Evolutionary conservation across 805 yeast genomes (phyloP).

Genomic region (Candida krabiensis): DNA sequence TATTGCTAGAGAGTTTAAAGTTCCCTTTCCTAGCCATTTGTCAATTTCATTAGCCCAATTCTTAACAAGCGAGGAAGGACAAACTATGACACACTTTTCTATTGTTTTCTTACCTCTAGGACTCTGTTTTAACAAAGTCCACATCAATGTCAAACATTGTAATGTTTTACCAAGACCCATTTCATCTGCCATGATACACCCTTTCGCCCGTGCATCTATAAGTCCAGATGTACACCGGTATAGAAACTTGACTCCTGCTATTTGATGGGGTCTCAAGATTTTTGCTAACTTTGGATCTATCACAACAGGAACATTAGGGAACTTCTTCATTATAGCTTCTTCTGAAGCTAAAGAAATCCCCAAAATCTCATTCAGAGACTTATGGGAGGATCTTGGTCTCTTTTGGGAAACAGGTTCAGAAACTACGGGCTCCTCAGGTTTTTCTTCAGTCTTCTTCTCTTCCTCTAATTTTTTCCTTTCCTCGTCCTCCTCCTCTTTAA

Average conservation of each 20-base stretch:
- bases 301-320: constrained; percentile 91
- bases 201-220: constrained; percentile 78
- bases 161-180: constrained; percentile 94
- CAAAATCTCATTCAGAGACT: constrained; percentile 73
- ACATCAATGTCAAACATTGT: constrained; percentile 85
- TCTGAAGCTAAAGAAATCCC: constrained; percentile 62
- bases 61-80: constrained; percentile 90
- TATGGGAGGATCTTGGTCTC: constrained; percentile 48
- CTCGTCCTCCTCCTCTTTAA: constrained; percentile 29
- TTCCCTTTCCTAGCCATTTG: constrained; percentile 95
- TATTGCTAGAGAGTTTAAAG: constrained; percentile 81
- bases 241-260: constrained; percentile 90
- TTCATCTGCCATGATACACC: constrained; percentile 98
- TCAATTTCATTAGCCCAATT: constrained; percentile 97
- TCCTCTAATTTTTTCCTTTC: constrained; percentile 20
- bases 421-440: constrained; percentile 21
- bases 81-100: constrained; percentile 86
- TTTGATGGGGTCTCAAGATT: constrained; percentile 91
- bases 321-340: constrained; percentile 46
- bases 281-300: constrained; percentile 87
- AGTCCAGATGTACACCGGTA: constrained; percentile 91
- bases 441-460: constrained; percentile 26
- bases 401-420: constrained; percentile 25
- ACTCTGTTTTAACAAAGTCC: constrained; percentile 88
- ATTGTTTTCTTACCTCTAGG: constrained; percentile 84